Base-by-base conservation (phyloP, 192 early-diverging fungal genomes). In the Coemansia sp. region DNA sequence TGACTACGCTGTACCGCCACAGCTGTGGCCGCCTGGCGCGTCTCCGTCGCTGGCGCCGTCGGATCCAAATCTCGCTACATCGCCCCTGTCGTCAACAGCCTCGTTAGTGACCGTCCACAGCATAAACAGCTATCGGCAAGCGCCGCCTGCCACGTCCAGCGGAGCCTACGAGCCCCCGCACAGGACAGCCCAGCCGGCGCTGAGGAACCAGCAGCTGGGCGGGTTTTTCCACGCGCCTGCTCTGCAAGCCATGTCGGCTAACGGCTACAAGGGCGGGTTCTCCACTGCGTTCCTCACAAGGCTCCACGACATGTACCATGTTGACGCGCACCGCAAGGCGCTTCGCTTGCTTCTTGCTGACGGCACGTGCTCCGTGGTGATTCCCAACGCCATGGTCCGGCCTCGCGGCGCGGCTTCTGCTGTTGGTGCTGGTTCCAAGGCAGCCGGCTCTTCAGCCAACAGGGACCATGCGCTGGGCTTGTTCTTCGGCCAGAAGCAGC, bases 291-390 rank as follows among this genome's bases (percentile, higher is more conserved):
- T 82, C 48, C 49, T 82, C 21, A 30, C 49, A 6, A 38, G 65
- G 8, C 41, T 73, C 38, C 74, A 71, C 48, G 79, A 73, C 4
- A 57, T 76, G 39, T 76, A 73, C 55, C 61, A 82, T 45, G 61
- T 58, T n/a, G 75, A 82, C 0, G 70, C 74, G 35, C 64, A 69
- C 33, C 35, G 44, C 2, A 6, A 16, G 2, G 79, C 73, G 0
- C 53, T 82, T 6, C 15, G 35, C 15, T 30, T 76, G 16, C n/a
- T 75, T 5, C 44, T 38, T 11, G 73, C 66, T 4, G 43, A 51
- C 6, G 55, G 45, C 11, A 64, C 62, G 14, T 48, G 20, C 60
- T 61, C 48, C 21, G 62, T 65, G 41, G 36, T 73, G 14, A 76
- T 82, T 46, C 79, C 79, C 6, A 73, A 65, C 48, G 75, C 67